Base-by-base conservation (phyloP, 2,329 filamentous ascomycete species). In the Allantophomopsis lycopodina region DNA sequence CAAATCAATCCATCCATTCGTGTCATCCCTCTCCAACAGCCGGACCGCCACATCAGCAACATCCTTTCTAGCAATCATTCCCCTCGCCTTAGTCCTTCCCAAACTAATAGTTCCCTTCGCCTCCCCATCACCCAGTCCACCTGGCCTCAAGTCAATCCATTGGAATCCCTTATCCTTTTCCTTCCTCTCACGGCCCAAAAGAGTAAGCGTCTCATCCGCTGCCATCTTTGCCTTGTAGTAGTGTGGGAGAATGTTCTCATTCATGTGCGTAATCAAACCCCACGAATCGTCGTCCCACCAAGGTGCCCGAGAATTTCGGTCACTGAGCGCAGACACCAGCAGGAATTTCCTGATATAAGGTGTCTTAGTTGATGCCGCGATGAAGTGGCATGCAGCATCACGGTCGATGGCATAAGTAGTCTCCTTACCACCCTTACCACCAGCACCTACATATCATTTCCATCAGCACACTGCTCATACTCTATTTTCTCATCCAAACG, bases 221-320 rank as follows among this genome's bases (percentile, higher is more conserved):
- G 63, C 69, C 13, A 78, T 51, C 56, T 79, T 79, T 45, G 75
- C 74, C 51, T 69, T 57, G 56, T 70, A 76, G 56, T 79, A 79
- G 35, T 58, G 60, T 16, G 68, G 60, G 15, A 78, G 57, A 3
- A 57, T 45, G 30, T 61, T 60, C 10, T 54, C 51, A 48, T 65
- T 63, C 35, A 60, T 59, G 32, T 66, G 54, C 13, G 54, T 43
- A 12, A 60, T 50, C 2, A 32, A 30, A 1, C 45, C 42, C 68
- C 68, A 76, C 41, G 58, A 58, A 8, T 60, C 64, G 5, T 65
- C 60, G 16, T 61, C 55, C 70, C 71, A 79, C 73, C 75, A 80
- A 0, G 65, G 47, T 1, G 76, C 69, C 21, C 60, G 60, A 5
- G 45, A 40, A 18, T 67, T 63, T 17, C 79, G 68, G 14, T 71